Evolutionary conservation across 2,329 filamentous ascomycete genomes (phyloP), one percentile per base, ranked within the genome.

Genomic region (Nemania abortiva): DNA sequence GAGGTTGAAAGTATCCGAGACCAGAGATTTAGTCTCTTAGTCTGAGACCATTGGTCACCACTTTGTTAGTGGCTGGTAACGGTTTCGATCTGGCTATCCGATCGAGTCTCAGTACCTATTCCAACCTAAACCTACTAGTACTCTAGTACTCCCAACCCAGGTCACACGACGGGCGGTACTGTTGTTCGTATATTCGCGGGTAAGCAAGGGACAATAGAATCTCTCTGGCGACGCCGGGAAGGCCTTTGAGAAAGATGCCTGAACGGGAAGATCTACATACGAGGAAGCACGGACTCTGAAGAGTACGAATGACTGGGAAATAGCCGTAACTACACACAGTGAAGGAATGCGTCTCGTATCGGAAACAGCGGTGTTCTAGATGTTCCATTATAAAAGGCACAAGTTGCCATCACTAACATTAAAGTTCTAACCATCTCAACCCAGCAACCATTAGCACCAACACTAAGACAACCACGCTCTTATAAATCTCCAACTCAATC

Each of bases 241-340:
- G 42, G 6, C 42, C 42, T n/a, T 47, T 22, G 11, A 18, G 6
- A 45, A 42, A 49, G 54, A 29, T 6, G 11, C 24, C 42, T 27
- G 45, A 29, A 62, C 61, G 39, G 22, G 52, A 37, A 7, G 39
- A 34, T 31, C 6, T 53, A 57, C 29, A 65, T 58, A 65, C 62
- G 62, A 65, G 54, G 24, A 59, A 58, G 62, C 62, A 59, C 54
- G 54, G 62, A 24, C 62, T 59, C 34, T 58, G 47, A 58, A 15
- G n/a, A 37, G 55, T 59, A 22, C 47, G 20, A 45, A 18, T 54
- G 34, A 57, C 18, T 45, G 22, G 24, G 29, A 15, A 47, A 24
- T n/a, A 34, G 47, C 29, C 20, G 53, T 37, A 55, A 37, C 53
- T 37, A 55, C 13, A n/a, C 18, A n/a, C 39, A 18, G 6, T n/a